These are phyloP conservation scores for Skeletonema tropicum DNA, from an alignment of 108 stramenopile genomes.

Conservation along the genomic window DNA sequence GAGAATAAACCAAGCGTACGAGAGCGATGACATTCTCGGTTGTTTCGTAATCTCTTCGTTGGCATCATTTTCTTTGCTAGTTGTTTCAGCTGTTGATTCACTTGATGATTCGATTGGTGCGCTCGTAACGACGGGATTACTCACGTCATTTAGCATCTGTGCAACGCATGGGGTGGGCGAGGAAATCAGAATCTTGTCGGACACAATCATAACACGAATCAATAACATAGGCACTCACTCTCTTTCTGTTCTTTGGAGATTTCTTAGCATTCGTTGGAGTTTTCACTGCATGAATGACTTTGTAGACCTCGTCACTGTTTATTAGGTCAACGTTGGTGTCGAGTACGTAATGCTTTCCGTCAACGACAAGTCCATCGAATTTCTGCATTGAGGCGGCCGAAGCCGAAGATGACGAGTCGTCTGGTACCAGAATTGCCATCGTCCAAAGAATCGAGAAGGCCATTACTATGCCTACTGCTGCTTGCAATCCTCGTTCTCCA, in stretches of 20 bases:
- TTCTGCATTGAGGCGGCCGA: not conserved
- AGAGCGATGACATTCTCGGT: constrained; percentile 4
- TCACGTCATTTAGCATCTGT: not conserved
- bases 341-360: constrained; percentile 11
- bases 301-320: not conserved
- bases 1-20: constrained; percentile 21
- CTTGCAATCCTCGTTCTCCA: constrained; percentile 33
- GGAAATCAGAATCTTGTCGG: not conserved
- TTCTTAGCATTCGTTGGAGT: not conserved
- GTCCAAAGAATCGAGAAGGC: constrained; percentile 41
- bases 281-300: not conserved
- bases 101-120: not conserved
- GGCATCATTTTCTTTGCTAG: constrained; percentile 5
- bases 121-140: not conserved
- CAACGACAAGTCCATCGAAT: constrained; percentile 3
- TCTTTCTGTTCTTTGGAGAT: not conserved
- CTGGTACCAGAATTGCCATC: constrained; percentile 18
- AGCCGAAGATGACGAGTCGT: not conserved
- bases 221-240: not conserved
- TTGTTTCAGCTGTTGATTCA: not conserved
- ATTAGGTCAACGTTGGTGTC: constrained; percentile 12
- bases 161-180: not conserved
- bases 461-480: constrained; percentile 17
- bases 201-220: not conserved
- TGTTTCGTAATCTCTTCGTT: not conserved